A percentile compares a stretch with the other conserved stretches of the same genome.
Conservation (phyloP, 129 eudicot genomes). For the Tagetes patula region DNA sequence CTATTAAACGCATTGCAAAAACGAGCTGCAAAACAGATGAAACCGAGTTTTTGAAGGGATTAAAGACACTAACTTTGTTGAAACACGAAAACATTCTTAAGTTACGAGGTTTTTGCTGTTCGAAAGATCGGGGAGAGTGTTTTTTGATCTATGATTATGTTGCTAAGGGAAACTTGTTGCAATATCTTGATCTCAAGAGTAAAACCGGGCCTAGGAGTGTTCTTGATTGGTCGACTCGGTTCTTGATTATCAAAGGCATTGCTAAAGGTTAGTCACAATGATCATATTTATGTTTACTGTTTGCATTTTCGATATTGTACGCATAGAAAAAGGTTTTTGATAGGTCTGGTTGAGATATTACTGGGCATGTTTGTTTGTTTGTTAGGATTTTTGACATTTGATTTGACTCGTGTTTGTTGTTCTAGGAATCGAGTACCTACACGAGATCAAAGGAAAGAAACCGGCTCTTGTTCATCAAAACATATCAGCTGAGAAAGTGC, state of each 20-base stretch:
- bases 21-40: conserved; percentile 83
- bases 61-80: conserved; percentile 62
- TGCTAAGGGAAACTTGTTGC: conserved; percentile 74
- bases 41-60: conserved; percentile 76
- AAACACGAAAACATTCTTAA: conserved; percentile 68
- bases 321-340: too few species aligned
- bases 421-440: conserved; percentile 76
- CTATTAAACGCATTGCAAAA: conserved; percentile 75
- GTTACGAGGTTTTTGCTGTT: conserved; percentile 90
- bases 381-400: conserved; percentile 89
- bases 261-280: conserved; percentile 63
- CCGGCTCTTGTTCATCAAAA: conserved; percentile 71
- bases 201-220: conserved; percentile 38
- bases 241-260: conserved; percentile 75
- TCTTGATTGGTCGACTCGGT: conserved; percentile 83
- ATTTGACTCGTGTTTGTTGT: conserved; percentile 27
- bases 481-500: conserved; percentile 85
- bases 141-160: conserved; percentile 85
- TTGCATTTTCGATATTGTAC: too few species aligned
- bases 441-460: conserved; percentile 55
- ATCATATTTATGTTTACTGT: too few species aligned
- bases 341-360: not conserved
- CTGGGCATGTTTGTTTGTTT: conserved; percentile 75
- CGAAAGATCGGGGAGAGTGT: conserved; percentile 93
- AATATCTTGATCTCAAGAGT: conserved; percentile 64